A percentile compares a stretch with the other conserved stretches of the same genome.
phyloP scores from a whole-genome alignment of 257 asterid species.

The Linaria vulgaris region DNA sequence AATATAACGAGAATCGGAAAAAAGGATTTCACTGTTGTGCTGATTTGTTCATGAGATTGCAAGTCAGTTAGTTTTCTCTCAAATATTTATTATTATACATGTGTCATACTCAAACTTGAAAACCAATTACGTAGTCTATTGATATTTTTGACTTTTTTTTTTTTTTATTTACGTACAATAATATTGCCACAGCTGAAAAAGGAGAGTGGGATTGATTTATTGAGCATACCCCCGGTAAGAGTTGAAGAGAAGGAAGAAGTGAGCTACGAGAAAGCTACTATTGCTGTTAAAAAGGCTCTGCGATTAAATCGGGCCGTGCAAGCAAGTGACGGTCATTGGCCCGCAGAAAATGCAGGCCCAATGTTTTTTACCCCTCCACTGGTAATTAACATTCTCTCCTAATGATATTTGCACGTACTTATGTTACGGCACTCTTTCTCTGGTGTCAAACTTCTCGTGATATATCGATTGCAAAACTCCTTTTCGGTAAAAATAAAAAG shows the following conservation, averaged over 20 bases:
- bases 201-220: conserved; percentile 54
- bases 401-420: too few species aligned
- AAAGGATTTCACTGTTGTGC: conserved; percentile 44
- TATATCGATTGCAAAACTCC: too few species aligned
- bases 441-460: too few species aligned
- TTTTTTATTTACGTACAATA: neutral
- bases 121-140: neutral
- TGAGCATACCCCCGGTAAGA: conserved; percentile 46
- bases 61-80: conserved; percentile 32
- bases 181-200: conserved; percentile 34
- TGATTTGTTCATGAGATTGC: conserved; percentile 55
- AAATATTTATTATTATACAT: too few species aligned
- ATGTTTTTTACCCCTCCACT: conserved; percentile 60
- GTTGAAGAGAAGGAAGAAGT: conserved; percentile 46
- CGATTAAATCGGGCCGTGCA: conserved; percentile 58
- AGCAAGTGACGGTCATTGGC: conserved; percentile 86
- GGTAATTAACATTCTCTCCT: conserved; percentile 9
- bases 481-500: too few species aligned
- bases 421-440: too few species aligned
- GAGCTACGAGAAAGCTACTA: conserved; percentile 46
- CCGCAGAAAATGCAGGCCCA: conserved; percentile 72
- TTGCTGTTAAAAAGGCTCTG: conserved; percentile 58
- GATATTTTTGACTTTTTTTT: neutral
- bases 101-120: too few species aligned
- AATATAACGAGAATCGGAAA: conserved; percentile 35